Conservation (phyloP, 495 filamentous ascomycete genomes). For the Filosporella fistucella region DNA sequence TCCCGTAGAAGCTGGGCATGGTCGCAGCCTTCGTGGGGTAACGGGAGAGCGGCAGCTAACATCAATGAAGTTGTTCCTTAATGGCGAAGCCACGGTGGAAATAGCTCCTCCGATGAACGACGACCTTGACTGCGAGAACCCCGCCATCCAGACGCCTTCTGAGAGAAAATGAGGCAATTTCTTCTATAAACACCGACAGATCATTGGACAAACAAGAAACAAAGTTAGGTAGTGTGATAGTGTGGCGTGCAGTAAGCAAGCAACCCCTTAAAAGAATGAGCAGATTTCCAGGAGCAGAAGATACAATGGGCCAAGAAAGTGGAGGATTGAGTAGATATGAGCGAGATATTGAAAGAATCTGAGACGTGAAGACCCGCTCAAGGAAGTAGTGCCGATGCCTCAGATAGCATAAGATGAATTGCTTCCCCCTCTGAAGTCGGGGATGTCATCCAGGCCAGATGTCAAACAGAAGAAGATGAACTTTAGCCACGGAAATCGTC, state of each 20-base stretch:
- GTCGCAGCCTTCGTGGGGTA: conserved; percentile 12
- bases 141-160: conserved; percentile 10
- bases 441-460: no score
- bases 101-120: conserved; percentile 24
- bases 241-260: conserved; percentile 1
- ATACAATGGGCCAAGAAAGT: conserved; percentile 2
- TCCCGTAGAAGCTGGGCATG: no score
- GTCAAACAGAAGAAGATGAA: no score
- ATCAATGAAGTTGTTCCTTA: conserved; percentile 20
- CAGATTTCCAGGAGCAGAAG: conserved; percentile 6
- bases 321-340: conserved; percentile 21
- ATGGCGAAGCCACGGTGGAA: conserved; percentile 27
- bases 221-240: not conserved
- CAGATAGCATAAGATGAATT: no score
- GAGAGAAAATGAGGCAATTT: not conserved
- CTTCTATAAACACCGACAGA: not conserved
- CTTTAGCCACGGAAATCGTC: no score
- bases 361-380: conserved; percentile 7
- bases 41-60: conserved; percentile 27
- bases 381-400: conserved; percentile 7
- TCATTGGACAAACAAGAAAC: conserved; percentile 9
- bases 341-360: conserved; percentile 16
- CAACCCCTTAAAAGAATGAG: conserved; percentile 5
- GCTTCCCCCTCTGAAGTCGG: no score
- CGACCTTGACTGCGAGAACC: conserved; percentile 14